phyloP scores from a whole-genome alignment of 495 filamentous ascomycete genomes.

The Neurospora sp. region DNA sequence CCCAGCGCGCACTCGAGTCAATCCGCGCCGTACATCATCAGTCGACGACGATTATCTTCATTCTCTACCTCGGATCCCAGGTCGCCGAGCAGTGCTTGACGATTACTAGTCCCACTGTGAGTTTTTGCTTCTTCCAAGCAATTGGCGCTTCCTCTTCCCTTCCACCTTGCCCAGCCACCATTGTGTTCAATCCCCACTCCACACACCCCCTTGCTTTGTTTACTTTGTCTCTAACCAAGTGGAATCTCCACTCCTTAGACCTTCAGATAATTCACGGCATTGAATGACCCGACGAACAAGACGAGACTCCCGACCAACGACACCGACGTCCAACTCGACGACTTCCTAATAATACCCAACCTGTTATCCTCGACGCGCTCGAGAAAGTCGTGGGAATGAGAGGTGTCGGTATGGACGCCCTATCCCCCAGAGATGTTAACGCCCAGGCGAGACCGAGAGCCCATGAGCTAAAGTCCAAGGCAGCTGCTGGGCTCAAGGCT shows the following conservation, averaged over 20 bases:
- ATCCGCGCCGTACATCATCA: neutral
- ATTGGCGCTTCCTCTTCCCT: neutral
- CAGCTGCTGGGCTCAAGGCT: slow-evolving; percentile 41
- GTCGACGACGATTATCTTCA: neutral
- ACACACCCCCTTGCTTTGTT: neutral
- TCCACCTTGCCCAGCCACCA: neutral
- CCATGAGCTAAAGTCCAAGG: slow-evolving; percentile 46
- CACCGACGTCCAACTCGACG: neutral
- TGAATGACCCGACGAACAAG: neutral
- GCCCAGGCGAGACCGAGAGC: slow-evolving; percentile 34
- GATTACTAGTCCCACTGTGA: neutral
- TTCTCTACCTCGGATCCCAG: neutral
- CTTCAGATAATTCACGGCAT: neutral
- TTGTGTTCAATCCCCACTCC: neutral
- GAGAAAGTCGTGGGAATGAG: slow-evolving; percentile 22
- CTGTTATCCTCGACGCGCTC: neutral
- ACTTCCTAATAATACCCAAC: neutral
- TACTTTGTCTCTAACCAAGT: neutral
- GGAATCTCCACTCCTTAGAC: neutral
- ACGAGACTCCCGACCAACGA: neutral
- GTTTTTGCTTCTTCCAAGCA: neutral
- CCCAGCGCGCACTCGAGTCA: neutral
- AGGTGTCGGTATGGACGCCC: slow-evolving; percentile 50
- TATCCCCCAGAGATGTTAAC: slow-evolving; percentile 65
- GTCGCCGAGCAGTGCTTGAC: neutral